Percentiles rank a stretch among this genome's conserved stretches.
These are phyloP conservation scores for Stephanodiscus triporus DNA, from an alignment of 108 stramenopile genomes.

Conservation along the genomic window DNA sequence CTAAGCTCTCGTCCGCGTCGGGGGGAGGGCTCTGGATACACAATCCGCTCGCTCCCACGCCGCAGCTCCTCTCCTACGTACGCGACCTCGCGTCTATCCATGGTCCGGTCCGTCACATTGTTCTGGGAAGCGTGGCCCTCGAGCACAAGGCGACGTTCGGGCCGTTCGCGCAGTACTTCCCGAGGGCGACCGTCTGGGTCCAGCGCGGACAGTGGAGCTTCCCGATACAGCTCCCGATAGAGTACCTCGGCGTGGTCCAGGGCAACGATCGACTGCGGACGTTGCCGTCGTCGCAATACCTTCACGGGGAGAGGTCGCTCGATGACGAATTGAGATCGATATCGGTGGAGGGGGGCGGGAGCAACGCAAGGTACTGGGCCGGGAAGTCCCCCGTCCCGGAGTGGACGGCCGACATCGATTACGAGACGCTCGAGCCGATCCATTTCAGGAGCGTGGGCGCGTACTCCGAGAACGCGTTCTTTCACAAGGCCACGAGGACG, in stretches of 20 bases:
- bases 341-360: not conserved
- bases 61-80: slow-evolving; percentile 74
- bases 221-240: slow-evolving; percentile 74
- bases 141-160: slow-evolving; percentile 94
- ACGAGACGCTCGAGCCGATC: slow-evolving; percentile 81
- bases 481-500: slow-evolving; percentile 77
- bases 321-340: slow-evolving; percentile 29
- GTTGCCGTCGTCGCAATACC: slow-evolving; percentile 48
- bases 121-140: slow-evolving; percentile 87
- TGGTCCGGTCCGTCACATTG: slow-evolving; percentile 87
- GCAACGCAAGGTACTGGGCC: slow-evolving; percentile 40
- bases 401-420: slow-evolving; percentile 83
- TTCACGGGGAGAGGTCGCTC: slow-evolving; percentile 37
- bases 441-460: slow-evolving; percentile 82
- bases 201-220: slow-evolving; percentile 91
- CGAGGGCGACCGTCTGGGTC: slow-evolving; percentile 81
- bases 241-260: slow-evolving; percentile 69
- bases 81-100: slow-evolving; percentile 62
- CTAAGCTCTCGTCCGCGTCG: slow-evolving; percentile 21
- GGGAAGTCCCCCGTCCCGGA: slow-evolving; percentile 58
- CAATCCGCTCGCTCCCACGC: slow-evolving; percentile 93
- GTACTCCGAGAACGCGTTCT: slow-evolving; percentile 90
- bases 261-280: slow-evolving; percentile 56
- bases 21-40: slow-evolving; percentile 84
- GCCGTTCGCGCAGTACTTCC: slow-evolving; percentile 78